Conservation (phyloP, 2,329 filamentous ascomycete species). For the Elsinoe necatrix region DNA sequence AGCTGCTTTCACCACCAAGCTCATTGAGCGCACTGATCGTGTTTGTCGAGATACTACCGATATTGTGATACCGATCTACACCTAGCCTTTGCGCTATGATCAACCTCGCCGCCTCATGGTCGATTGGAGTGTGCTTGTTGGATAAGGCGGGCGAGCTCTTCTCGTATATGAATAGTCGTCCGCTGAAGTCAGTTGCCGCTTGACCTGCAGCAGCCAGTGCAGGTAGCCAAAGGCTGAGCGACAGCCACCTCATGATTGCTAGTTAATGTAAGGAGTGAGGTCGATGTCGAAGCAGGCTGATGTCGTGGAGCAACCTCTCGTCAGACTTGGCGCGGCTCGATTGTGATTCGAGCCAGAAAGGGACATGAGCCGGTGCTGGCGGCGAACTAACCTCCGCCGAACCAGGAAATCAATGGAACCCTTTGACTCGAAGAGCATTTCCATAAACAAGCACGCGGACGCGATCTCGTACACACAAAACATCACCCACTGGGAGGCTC, state of each 20-base stretch:
- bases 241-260: constrained; percentile 38
- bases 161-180: constrained; percentile 33
- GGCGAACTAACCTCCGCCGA: background rate
- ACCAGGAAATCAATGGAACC: constrained; percentile 5
- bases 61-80: constrained; percentile 41
- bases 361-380: background rate
- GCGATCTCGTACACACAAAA: constrained; percentile 11
- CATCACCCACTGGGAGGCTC: background rate
- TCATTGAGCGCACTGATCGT: constrained; percentile 40
- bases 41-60: constrained; percentile 34
- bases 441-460: constrained; percentile 10
- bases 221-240: constrained; percentile 32
- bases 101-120: constrained; percentile 37
- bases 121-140: constrained; percentile 11
- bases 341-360: too few species aligned
- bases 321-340: constrained; percentile 4
- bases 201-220: constrained; percentile 32
- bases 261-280: background rate
- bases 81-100: constrained; percentile 45
- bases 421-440: background rate
- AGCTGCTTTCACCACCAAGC: constrained; percentile 34
- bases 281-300: background rate
- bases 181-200: constrained; percentile 24
- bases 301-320: constrained; percentile 1
- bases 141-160: constrained; percentile 19